These are phyloP conservation scores for Metschnikowia amazonensis DNA, from an alignment of 805 yeast genomes.

Conservation along the genomic window DNA sequence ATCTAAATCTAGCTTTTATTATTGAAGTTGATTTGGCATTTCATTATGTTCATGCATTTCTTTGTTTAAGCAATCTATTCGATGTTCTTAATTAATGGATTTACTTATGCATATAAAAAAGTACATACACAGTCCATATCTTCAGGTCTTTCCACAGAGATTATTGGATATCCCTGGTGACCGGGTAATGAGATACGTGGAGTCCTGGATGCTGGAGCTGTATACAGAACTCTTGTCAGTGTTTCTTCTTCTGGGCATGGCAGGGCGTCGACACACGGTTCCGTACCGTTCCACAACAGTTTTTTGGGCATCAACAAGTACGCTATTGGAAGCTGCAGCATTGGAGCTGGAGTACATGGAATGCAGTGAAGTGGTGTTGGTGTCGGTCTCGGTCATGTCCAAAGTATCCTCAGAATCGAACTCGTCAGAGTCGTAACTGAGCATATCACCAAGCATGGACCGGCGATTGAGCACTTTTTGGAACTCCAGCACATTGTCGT, in stretches of 20 bases:
- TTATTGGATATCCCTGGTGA: not conserved
- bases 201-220: conserved; percentile 8
- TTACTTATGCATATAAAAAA: not conserved
- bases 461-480: conserved; percentile 30
- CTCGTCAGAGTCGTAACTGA: conserved; percentile 38
- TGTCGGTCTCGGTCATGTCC: not conserved
- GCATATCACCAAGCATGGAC: conserved; percentile 43
- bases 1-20: too few species aligned
- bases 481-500: conserved; percentile 23
- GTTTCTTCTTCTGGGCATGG: not conserved
- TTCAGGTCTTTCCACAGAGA: not conserved
- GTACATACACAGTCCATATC: not conserved
- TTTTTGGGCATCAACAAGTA: not conserved
- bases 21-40: too few species aligned
- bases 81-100: too few species aligned
- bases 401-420: conserved; percentile 9
- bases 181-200: conserved; percentile 1
- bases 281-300: conserved; percentile 11
- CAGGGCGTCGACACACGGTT: conserved; percentile 9
- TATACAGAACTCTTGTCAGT: conserved; percentile 2
- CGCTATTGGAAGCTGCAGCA: not conserved
- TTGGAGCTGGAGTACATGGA: not conserved
- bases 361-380: not conserved
- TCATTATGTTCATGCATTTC: too few species aligned
- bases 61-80: too few species aligned